Base-by-base conservation (phyloP, 2,329 filamentous ascomycete genomes). In the Fusarium proliferatum region DNA sequence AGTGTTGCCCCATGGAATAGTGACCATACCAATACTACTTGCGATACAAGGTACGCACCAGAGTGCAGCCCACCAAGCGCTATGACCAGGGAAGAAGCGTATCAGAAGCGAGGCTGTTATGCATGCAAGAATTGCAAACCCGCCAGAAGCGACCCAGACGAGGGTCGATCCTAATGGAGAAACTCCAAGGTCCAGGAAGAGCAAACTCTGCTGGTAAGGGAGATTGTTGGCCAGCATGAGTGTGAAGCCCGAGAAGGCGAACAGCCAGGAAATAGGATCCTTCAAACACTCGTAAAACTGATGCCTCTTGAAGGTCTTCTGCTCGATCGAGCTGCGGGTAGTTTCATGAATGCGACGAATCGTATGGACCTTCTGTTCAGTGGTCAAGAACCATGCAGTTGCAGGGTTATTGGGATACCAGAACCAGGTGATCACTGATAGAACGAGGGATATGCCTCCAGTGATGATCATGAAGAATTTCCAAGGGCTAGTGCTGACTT, bases 1-100 rank as follows among this genome's bases (percentile, higher is more conserved):
- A 4, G 58, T 61, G 5, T 61, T 56, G 1, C 58, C 58, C 58
- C 58, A 61, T 3, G 58, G 58, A 34, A 61, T 61, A 5, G 58
- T 56, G 9, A 61, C 36, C 58, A 61, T 61, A 1, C 58, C 58
- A 5, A 77, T 77, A 23, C 75, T 76, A 3, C 65, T 70, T 4
- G 67, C 69, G 2, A 77, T 64, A 9, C 69, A 72, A 16, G 76
- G 76, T 16, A 77, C 61, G 16, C 75, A 77, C 75, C 73, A 77
- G 1, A 76, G 60, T 8, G 58, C 57, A 1, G 71, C 71, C 71
- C 75, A 77, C 34, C 59, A 73, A 28, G 76, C 76, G 21, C 64
- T 74, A 49, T 71, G 69, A 3, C 67, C 63, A 5, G 73, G 71
- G 10, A 74, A 67, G 51, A 64, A 61, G 5, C 64, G 61, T 28